These are phyloP conservation scores for Trametes hirsuta DNA, from an alignment of 1,284 basidiomycete genomes.

Conservation along the genomic window DNA sequence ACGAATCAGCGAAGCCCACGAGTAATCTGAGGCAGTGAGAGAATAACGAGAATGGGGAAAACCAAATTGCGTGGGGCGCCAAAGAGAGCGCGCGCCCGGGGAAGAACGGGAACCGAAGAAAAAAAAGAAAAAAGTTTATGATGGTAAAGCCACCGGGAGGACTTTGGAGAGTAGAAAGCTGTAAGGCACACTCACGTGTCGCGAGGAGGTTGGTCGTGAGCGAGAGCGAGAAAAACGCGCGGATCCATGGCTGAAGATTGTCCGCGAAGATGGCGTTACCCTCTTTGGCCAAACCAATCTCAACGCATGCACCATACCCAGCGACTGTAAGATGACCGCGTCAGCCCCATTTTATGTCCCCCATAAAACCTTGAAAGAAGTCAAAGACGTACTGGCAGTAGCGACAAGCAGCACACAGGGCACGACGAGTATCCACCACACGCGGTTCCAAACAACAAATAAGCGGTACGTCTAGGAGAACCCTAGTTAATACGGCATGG, in stretches of 20 bases:
- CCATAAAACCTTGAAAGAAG: neutral
- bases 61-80: neutral
- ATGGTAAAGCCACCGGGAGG: neutral
- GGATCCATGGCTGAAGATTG: constrained; percentile 22
- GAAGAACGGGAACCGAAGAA: neutral
- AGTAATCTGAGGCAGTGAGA: neutral
- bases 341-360: neutral
- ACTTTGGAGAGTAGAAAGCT: neutral
- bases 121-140: neutral
- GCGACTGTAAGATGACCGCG: constrained; percentile 3
- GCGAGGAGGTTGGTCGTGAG: constrained; percentile 22
- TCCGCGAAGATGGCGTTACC: constrained; percentile 19
- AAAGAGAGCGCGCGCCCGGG: neutral
- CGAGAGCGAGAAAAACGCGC: constrained; percentile 24
- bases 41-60: neutral
- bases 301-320: constrained; percentile 22
- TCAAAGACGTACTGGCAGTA: constrained; percentile 14
- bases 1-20: neutral
- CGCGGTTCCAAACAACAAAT: constrained; percentile 20
- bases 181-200: constrained; percentile 12
- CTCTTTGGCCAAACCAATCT: constrained; percentile 17
- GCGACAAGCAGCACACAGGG: constrained; percentile 15
- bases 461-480: constrained; percentile 13
- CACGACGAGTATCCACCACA: constrained; percentile 17
- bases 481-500: neutral